These are phyloP conservation scores for Monosporascus sp. DNA, from an alignment of 2,329 filamentous ascomycete genomes.

Conservation along the genomic window DNA sequence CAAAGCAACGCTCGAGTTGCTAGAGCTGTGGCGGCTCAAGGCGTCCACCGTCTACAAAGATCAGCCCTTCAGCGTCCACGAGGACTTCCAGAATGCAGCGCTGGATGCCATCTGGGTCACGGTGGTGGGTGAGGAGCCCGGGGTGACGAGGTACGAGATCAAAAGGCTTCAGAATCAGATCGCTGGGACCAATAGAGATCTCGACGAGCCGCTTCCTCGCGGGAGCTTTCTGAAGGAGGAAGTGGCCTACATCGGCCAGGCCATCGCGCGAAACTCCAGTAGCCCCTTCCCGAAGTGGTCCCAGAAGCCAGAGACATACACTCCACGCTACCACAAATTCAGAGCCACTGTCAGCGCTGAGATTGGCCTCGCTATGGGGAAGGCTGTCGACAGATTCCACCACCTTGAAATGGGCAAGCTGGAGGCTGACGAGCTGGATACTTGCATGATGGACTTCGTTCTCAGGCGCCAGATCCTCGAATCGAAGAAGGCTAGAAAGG, in stretches of 20 bases:
- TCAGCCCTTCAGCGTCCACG: slow-evolving; percentile 24
- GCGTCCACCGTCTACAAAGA: slow-evolving; percentile 4
- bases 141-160: slow-evolving; percentile 20
- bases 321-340: slow-evolving; percentile 12
- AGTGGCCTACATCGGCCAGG: slow-evolving; percentile 15
- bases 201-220: slow-evolving; percentile 6
- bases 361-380: slow-evolving; percentile 5
- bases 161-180: slow-evolving; percentile 10
- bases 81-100: slow-evolving; percentile 30
- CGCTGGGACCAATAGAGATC: neutral
- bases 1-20: slow-evolving; percentile 14
- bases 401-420: slow-evolving; percentile 4
- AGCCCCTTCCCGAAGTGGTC: slow-evolving; percentile 10
- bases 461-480: slow-evolving; percentile 10
- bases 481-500: slow-evolving; percentile 5
- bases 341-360: slow-evolving; percentile 6
- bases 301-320: slow-evolving; percentile 8
- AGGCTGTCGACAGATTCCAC: slow-evolving; percentile 7
- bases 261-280: slow-evolving; percentile 11
- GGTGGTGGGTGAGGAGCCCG: slow-evolving; percentile 30
- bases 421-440: slow-evolving; percentile 4
- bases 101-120: slow-evolving; percentile 35
- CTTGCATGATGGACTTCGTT: slow-evolving; percentile 14
- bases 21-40: slow-evolving; percentile 25
- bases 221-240: slow-evolving; percentile 13